A percentile compares a stretch with the other conserved stretches of the same genome.
Conservation (phyloP, 495 filamentous ascomycete genomes). For the Hypoxylon intermedium region DNA sequence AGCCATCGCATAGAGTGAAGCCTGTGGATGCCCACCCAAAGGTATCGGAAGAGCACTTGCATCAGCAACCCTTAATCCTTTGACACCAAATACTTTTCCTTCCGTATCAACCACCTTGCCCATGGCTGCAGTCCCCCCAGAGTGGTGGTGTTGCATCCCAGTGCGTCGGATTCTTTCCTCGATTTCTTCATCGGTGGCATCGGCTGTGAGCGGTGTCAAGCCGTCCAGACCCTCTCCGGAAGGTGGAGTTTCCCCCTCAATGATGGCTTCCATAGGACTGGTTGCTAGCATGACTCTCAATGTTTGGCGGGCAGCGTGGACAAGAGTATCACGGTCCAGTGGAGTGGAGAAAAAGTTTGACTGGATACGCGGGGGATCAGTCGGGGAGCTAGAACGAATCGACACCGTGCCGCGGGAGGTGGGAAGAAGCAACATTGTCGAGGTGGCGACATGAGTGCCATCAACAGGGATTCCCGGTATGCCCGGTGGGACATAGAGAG, state of each 20-base stretch:
- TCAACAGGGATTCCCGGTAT: constrained; percentile 45
- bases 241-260: constrained; percentile 26
- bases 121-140: constrained; percentile 64
- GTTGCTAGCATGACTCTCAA: constrained; percentile 8
- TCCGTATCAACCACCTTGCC: constrained; percentile 55
- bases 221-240: constrained; percentile 14
- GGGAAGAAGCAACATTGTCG: constrained; percentile 43
- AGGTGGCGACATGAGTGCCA: constrained; percentile 46
- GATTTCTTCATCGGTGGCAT: constrained; percentile 24
- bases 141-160: constrained; percentile 44
- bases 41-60: constrained; percentile 59
- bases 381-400: constrained; percentile 40
- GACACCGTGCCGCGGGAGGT: constrained; percentile 51
- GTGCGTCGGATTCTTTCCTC: constrained; percentile 17
- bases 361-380: constrained; percentile 13
- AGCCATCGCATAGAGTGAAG: constrained; percentile 29
- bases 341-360: constrained; percentile 17
- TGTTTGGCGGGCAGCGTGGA: constrained; percentile 18
- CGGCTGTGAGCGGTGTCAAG: constrained; percentile 18
- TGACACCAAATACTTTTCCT: constrained; percentile 58
- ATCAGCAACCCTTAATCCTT: constrained; percentile 63
- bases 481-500: constrained; percentile 14
- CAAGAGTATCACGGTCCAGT: constrained; percentile 20
- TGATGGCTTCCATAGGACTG: constrained; percentile 4
- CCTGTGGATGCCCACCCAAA: constrained; percentile 19